Evolutionary conservation across 2,329 filamentous ascomycete species (phyloP), one percentile per base, ranked within the genome.

Genomic region (Cordyceps javanica): DNA sequence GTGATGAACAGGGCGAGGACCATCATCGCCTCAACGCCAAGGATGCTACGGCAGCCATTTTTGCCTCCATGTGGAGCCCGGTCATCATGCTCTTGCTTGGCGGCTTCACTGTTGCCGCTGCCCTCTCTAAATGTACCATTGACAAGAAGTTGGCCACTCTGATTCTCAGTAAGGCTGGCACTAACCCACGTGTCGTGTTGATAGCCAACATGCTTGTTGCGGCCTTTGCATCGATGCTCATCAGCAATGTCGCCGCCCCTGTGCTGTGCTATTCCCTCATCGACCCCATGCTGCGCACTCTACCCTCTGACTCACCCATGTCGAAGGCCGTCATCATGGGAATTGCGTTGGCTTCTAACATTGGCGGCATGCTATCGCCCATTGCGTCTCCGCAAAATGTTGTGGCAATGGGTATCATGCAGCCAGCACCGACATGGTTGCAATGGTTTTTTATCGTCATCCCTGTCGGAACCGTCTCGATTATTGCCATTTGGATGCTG

Each of bases 121-220:
- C 94, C 0, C 75, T 99, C 57, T 96, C 91, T 50, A 99, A 99
- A 72, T 96, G 96, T 73, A 94, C 92, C 64, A 97, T 99, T 67
- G 94, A 96, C 60, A 97, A 97, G 74, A 88, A 94, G 68, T 91
- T 99, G 75, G 94, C 94, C 2, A 97, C 93, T 1, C 91, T 97
- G 66, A 90, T 99, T 28, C 81, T 99, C 34, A 96, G 91, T 77
- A 97, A 96, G 76, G 94, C 94, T 9, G 94, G 94, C 7, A 97
- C 94, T 3, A 88, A 87, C 66, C 94, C 94, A 10, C 82, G 87
- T 57, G 93, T 90, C 2, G 94, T 99, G 3, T 80, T 99, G 5
- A 74, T 99, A n/a, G 94, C 93, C 55, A 97, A 93, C 75, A 99
- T 99, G 94, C 92, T 97, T 66, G 94, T 99, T 42, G 92, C 93